Evolutionary conservation across 306 rosid species (phyloP).

Genomic region (Begonia peltatifolia): DNA sequence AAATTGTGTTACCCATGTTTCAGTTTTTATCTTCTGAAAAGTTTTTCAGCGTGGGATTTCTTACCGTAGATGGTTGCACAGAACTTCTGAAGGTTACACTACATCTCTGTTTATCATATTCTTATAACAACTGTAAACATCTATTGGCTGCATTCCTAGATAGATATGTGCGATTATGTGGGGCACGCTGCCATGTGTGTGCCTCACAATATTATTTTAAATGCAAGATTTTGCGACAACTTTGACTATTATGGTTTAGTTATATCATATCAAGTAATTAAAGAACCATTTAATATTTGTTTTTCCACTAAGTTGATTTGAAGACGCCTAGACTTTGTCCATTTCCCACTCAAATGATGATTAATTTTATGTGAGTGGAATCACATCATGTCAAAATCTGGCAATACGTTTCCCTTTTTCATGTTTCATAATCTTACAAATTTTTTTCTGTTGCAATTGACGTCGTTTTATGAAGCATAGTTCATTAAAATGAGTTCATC

Average conservation of each 20-base stretch:
- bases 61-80: constrained; percentile 54
- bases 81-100: constrained; percentile 75
- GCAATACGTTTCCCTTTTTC: too few relatives aligned
- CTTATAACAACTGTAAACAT: constrained; percentile 2
- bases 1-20: constrained; percentile 68
- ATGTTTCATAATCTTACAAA: too few relatives aligned
- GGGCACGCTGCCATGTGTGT: too few relatives aligned
- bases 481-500: too few relatives aligned
- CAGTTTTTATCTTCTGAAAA: constrained; percentile 60
- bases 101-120: constrained; percentile 12
- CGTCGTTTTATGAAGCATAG: too few relatives aligned
- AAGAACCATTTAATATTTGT: constrained; percentile 1
- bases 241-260: not conserved
- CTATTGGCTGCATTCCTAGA: constrained; percentile 1
- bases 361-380: not conserved
- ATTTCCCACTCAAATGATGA: too few relatives aligned
- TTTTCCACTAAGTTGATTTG: not conserved
- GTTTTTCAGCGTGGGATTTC: constrained; percentile 50
- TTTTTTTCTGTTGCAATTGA: too few relatives aligned
- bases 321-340: too few relatives aligned
- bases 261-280: not conserved
- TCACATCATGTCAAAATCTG: not conserved
- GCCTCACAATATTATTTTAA: too few relatives aligned
- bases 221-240: too few relatives aligned
- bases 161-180: not conserved